Percentiles rank a stretch among this genome's conserved stretches.
phyloP scores from a whole-genome alignment of 148 eudicot species.

The Dysphania ambrosioides region DNA sequence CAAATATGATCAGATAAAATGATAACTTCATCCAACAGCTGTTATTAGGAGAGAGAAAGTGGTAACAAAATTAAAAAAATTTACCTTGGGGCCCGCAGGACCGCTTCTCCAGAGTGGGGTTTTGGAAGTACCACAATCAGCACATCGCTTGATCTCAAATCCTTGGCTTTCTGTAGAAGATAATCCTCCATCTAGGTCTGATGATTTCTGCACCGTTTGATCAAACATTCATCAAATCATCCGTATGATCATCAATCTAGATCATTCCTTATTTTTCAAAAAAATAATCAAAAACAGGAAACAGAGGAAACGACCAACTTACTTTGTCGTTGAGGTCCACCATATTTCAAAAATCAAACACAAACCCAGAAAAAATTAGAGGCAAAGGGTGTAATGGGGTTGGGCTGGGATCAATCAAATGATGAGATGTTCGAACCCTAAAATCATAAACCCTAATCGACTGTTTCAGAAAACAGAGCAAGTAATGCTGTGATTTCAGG shows the following conservation, averaged over 20 bases:
- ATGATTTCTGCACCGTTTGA: conserved; percentile 37
- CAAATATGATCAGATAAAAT: conserved; percentile 14
- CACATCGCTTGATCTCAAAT: conserved; percentile 51
- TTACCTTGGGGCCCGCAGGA: conserved; percentile 95
- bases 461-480: background rate
- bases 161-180: conserved; percentile 45
- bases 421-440: background rate
- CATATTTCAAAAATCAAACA: conserved; percentile 36
- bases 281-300: too few relatives aligned
- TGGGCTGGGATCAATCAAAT: conserved; percentile 7
- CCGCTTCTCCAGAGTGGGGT: conserved; percentile 98
- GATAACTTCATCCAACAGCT: conserved; percentile 22
- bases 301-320: conserved; percentile 59
- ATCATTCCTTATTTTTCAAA: background rate
- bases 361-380: conserved; percentile 36
- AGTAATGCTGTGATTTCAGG: too few relatives aligned
- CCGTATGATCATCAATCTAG: background rate
- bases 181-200: conserved; percentile 41
- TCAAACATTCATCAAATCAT: conserved; percentile 15
- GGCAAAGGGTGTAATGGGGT: conserved; percentile 19
- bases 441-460: conserved; percentile 12
- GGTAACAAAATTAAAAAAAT: too few relatives aligned
- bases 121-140: conserved; percentile 91
- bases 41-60: conserved; percentile 26
- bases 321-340: conserved; percentile 73